Conservation (phyloP, 352 stramenopile genomes). For the Phytophthora chlamydospora region DNA sequence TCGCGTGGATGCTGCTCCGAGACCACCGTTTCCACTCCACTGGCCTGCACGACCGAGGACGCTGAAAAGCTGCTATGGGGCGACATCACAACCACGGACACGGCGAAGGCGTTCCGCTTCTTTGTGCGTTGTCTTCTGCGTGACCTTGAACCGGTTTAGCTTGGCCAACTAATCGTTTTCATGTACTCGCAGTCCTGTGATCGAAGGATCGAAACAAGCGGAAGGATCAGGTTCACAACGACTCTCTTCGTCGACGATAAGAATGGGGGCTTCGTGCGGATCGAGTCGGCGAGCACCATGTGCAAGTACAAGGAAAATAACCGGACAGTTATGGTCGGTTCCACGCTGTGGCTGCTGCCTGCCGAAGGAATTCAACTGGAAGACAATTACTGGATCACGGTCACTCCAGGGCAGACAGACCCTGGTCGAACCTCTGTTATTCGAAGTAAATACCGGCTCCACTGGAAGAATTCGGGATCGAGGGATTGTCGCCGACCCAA, state of each 20-base stretch:
- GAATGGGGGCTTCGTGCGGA: background rate
- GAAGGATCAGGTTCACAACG: background rate
- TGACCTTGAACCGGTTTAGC: too few species aligned
- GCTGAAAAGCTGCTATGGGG: background rate
- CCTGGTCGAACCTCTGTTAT: background rate
- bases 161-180: too few species aligned
- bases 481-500: background rate
- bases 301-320: background rate
- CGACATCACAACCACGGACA: background rate
- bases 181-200: background rate
- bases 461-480: background rate
- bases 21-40: background rate
- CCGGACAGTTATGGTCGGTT: background rate
- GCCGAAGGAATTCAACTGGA: background rate
- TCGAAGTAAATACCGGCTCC: background rate
- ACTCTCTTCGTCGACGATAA: background rate
- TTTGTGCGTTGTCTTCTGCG: background rate
- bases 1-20: background rate
- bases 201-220: background rate
- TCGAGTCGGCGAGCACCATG: background rate
- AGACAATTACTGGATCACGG: background rate
- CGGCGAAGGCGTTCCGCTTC: background rate
- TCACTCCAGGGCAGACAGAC: background rate
- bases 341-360: background rate
- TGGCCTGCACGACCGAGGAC: background rate